A percentile compares a stretch with the other conserved stretches of the same genome.
These are phyloP conservation scores for Dendrothele bispora DNA, from an alignment of 768 basidiomycete species.

Conservation along the genomic window DNA sequence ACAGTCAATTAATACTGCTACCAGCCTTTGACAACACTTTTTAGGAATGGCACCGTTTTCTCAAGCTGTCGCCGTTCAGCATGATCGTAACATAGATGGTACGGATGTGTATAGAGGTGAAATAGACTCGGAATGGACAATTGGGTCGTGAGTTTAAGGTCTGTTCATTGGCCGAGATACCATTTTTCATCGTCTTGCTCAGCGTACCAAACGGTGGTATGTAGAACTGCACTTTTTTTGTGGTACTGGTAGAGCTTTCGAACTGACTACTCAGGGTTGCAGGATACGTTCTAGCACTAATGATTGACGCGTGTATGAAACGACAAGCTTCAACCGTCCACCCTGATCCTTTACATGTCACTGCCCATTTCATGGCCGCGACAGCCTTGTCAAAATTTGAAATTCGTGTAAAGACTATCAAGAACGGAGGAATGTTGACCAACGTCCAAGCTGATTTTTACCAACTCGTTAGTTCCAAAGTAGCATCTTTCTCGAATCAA, in stretches of 20 bases:
- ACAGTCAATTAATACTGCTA: not conserved
- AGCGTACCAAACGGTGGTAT: constrained; percentile 5
- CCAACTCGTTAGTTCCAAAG: constrained; percentile 46
- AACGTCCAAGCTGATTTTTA: constrained; percentile 58
- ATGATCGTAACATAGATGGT: not conserved
- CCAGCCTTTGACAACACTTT: not conserved
- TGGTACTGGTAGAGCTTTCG: not conserved
- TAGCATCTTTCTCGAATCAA: not conserved
- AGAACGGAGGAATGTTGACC: constrained; percentile 51
- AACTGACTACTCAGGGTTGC: no score
- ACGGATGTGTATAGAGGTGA: not conserved
- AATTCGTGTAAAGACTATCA: constrained; percentile 48
- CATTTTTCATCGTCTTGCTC: no score
- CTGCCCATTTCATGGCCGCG: constrained; percentile 55
- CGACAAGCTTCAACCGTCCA: constrained; percentile 49
- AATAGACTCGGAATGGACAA: not conserved
- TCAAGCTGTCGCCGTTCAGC: not conserved
- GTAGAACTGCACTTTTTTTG: not conserved
- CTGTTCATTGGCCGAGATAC: no score
- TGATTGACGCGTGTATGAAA: constrained; percentile 54
- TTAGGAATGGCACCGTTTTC: not conserved
- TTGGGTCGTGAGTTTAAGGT: constrained; percentile 11
- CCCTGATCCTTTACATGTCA: constrained; percentile 58
- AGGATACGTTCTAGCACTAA: constrained; percentile 62
- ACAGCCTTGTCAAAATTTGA: constrained; percentile 41